Conservation (phyloP, 345 rosid genomes). For the Citrus medica region DNA sequence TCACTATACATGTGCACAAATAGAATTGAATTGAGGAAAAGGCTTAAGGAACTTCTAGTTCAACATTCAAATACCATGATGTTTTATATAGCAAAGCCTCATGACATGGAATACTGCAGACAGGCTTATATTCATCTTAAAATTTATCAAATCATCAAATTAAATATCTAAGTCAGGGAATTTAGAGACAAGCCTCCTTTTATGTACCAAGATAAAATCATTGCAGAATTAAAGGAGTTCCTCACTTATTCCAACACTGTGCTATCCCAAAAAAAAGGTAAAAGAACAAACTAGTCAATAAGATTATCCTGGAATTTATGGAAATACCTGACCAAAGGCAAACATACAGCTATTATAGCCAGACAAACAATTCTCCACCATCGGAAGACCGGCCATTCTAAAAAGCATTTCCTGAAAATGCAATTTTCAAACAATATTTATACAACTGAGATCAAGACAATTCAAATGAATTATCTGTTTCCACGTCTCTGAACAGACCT, state of each 20-base stretch:
- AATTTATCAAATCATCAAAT: not conserved
- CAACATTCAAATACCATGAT: not conserved
- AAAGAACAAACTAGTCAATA: not conserved
- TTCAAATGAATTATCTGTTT: not conserved
- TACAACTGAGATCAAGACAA: not conserved
- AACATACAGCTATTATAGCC: constrained; percentile 98
- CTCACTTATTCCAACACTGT: not conserved
- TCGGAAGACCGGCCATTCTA: constrained; percentile 82
- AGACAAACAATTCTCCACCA: constrained; percentile 97
- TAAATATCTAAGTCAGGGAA: not conserved
- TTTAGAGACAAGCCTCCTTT: not conserved
- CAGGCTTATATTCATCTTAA: not conserved
- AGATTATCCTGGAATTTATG: not conserved
- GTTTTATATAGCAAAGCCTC: not conserved
- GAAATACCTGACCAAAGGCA: constrained; percentile 94
- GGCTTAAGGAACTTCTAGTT: not conserved
- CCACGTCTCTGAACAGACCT: constrained; percentile 42
- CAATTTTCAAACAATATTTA: not conserved
- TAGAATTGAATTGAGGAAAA: not conserved
- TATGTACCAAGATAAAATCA: not conserved
- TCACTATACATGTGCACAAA: not conserved
- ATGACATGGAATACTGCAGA: not conserved
- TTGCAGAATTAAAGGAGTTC: not conserved
- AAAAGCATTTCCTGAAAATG: constrained; percentile 76
- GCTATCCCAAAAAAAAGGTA: not conserved